Conservation (phyloP, 257 asterid species). For the Petunia axillaris region DNA sequence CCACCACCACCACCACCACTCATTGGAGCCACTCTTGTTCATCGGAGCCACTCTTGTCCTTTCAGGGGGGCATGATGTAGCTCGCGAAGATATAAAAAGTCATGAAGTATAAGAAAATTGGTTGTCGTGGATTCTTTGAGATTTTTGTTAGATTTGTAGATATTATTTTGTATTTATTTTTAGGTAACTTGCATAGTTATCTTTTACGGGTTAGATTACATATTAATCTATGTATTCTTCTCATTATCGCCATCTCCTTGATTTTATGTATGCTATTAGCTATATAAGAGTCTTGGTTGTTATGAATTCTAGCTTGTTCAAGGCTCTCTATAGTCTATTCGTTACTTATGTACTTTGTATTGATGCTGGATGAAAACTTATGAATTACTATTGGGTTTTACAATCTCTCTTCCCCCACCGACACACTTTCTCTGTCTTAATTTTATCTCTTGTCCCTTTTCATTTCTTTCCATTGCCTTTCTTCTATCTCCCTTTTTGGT, state of each 20-base stretch:
- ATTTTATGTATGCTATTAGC: neutral
- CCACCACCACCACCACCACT: no score
- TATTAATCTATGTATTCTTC: conserved; percentile 5
- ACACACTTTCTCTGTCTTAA: conserved; percentile 5
- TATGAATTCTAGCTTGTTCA: conserved; percentile 17
- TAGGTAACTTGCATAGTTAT: conserved; percentile 9
- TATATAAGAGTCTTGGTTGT: neutral
- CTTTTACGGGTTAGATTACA: neutral
- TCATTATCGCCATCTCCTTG: neutral
- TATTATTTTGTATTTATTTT: neutral
- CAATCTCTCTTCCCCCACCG: neutral
- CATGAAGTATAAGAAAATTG: neutral
- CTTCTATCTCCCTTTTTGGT: neutral
- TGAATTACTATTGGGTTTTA: neutral
- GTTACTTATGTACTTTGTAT: neutral
- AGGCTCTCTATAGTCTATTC: neutral
- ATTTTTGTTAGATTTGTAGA: conserved; percentile 1
- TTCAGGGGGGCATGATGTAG: neutral
- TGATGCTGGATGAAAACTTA: neutral
- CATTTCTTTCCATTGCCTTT: neutral
- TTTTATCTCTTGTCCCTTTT: neutral
- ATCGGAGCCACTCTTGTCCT: neutral
- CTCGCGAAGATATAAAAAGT: neutral
- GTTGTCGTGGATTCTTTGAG: neutral
- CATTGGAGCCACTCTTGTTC: neutral